Evolutionary conservation across 768 basidiomycete species (phyloP).

Genomic region (Lactarius trivialis): DNA sequence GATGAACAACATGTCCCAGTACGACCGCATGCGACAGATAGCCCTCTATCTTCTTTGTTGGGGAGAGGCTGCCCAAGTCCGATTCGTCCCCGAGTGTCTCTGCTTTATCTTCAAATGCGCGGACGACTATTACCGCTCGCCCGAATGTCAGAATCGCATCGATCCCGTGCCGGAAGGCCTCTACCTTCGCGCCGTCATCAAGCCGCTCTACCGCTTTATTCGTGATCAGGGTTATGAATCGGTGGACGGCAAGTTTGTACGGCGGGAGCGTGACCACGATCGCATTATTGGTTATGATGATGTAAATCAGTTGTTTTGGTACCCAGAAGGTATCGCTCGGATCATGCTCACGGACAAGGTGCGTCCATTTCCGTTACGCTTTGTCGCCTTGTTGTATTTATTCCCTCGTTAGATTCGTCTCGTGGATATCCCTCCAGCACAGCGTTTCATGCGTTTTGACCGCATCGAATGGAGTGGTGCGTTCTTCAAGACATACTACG

Average conservation of each 20-base stretch:
- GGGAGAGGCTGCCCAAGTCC: constrained; percentile 97
- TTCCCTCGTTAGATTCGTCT: constrained; percentile 61
- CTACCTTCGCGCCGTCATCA: constrained; percentile 86
- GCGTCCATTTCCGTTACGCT: not conserved
- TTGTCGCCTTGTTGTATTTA: not conserved
- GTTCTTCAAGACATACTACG: constrained; percentile 99
- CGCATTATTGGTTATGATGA: constrained; percentile 98
- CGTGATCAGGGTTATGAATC: constrained; percentile 98
- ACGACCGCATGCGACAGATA: constrained; percentile 93
- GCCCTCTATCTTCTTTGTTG: constrained; percentile 93
- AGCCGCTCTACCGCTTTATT: constrained; percentile 93
- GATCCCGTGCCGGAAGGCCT: constrained; percentile 93
- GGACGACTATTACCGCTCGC: constrained; percentile 97
- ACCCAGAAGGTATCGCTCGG: constrained; percentile 93
- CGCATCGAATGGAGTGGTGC: constrained; percentile 93
- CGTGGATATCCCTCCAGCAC: constrained; percentile 83
- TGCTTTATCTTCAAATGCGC: constrained; percentile 99
- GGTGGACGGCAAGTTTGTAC: constrained; percentile 88
- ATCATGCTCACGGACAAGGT: constrained; percentile 89
- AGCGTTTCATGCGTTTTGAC: constrained; percentile 96
- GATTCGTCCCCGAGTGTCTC: constrained; percentile 92
- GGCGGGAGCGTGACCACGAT: constrained; percentile 88
- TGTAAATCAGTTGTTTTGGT: constrained; percentile 99
- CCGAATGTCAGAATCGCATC: constrained; percentile 91
- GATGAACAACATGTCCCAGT: constrained; percentile 98